Conservation (phyloP, 169 alveolate genomes). For the Toxoplasma gondii region DNA sequence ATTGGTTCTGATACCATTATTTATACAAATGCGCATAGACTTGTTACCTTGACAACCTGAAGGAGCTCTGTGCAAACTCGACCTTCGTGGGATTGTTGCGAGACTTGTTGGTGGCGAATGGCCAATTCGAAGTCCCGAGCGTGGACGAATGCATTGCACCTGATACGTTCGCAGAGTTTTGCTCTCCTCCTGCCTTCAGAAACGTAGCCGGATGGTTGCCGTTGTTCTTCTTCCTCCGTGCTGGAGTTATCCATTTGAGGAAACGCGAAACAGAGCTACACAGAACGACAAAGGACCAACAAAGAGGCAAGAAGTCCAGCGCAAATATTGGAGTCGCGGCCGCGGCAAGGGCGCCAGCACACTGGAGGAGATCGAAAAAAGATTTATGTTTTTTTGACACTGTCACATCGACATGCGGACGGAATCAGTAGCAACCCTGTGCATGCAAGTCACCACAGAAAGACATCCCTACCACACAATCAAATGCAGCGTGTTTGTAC, state of each 20-base stretch:
- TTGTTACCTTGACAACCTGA: neutral
- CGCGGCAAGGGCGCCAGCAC: no score
- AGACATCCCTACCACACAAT: no score
- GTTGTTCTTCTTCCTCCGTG: neutral
- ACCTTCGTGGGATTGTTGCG: neutral
- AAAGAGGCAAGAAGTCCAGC: neutral
- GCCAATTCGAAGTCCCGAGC: slow-evolving; percentile 20
- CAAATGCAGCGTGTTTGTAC: no score
- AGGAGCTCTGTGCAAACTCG: neutral
- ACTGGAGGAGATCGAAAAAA: no score
- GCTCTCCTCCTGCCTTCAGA: neutral
- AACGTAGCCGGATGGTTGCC: neutral
- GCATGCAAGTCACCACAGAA: no score
- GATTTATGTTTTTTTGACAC: no score
- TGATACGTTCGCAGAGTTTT: neutral
- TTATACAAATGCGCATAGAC: neutral
- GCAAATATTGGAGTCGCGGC: neutral
- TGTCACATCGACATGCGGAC: no score
- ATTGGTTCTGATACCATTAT: neutral
- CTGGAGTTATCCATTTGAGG: neutral
- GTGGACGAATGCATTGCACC: slow-evolving; percentile 18
- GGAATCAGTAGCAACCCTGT: no score
- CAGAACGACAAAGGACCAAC: neutral
- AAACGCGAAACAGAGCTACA: slow-evolving; percentile 26
- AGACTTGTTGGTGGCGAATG: neutral